Evolutionary conservation across 2,329 filamentous ascomycete genomes (phyloP), one percentile per base, ranked within the genome.

Genomic region (Cercospora berteroae): DNA sequence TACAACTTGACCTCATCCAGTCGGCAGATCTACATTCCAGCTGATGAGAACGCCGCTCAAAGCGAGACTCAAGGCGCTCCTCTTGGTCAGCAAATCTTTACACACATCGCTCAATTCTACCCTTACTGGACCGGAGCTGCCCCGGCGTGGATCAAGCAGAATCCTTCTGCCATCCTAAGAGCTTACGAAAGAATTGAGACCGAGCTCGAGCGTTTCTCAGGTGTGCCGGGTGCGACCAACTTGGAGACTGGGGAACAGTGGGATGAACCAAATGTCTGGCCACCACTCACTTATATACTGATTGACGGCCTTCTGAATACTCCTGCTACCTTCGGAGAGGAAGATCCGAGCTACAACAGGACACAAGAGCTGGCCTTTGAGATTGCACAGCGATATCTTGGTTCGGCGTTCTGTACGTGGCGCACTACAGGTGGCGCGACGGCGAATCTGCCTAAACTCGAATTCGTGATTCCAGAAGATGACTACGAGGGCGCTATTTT

Each of bases 211-310:
- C 75, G 78, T 31, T 82, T 83, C 12, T 76, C 78, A 0, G 88
- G 89, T 39, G 88, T 84, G 39, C 86, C 90, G 55, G 82, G 88
- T 2, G 86, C 88, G 0, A 89, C 87, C 4, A 90, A 90, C 73
- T 79, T 87, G 65, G 73, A 77, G 56, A 87, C 88, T 0, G 85
- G 85, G 13, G 85, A 90, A 80, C 88, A 90, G 74, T 91, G 89
- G 89, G 89, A 91, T 64, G 84, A 89, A 75, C 88, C 88, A 0
- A 90, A 88, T 72, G 88, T 90, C 27, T 91, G 89, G 89, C 88
- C 89, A 10, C 88, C 88, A 3, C 82, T 89, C 60, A 86, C 88
- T 80, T 87, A 90, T 77, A 82, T 88, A 52, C 80, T 90, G 27
- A 90, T 90, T 80, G 76, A 86, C 44, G 87, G 87, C 6, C 81